Base-by-base conservation (phyloP, 495 filamentous ascomycete genomes). In the Aspergillus hancockii region DNA sequence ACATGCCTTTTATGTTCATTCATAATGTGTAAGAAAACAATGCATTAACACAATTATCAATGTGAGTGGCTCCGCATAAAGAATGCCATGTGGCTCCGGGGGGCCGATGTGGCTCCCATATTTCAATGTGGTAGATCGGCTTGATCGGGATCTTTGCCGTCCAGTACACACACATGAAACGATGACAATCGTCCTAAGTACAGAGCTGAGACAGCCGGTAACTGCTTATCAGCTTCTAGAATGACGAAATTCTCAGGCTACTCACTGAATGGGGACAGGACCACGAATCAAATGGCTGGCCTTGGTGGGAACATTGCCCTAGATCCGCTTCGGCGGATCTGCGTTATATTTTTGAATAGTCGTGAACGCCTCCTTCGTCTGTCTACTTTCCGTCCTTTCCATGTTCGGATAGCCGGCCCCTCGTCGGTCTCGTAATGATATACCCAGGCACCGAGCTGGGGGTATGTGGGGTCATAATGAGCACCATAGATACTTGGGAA, bases 51-150 rank as follows among this genome's bases (percentile, higher is more conserved):
- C 41, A 2, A 21, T 8, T 3, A 18, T n/a, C n/a, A n/a, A n/a
- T n/a, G n/a, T n/a, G 18, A 21, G 16, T 18, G 16, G 41, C 18
- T 2, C 16, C 9, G 41, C 41, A 45, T 18, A 14, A n/a, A n/a
- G n/a, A n/a, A 21, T n/a, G 36, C 36, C 41, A 45, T 45, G 41
- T 45, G 41, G 41, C 41, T 45, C 41, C 14, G 16, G 41, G 41
- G 18, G 6, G 6, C 14, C n/a, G 7, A 45, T 45, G 41, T 45
- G 41, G 41, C 41, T 45, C 41, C 9, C 7, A n/a, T 21, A 4
- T 1, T 45, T 14, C 41, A 45, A 45, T 45, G 41, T 45, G 41
- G 41, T 16, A 45, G 41, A 45, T 45, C 41, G 41, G n/a, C 41
- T 45, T 16, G n/a, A 45, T 45, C 41, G 41, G 41, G 41, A 45